Conservation (phyloP, 1,284 basidiomycete species). For the Moniliella sp. region DNA sequence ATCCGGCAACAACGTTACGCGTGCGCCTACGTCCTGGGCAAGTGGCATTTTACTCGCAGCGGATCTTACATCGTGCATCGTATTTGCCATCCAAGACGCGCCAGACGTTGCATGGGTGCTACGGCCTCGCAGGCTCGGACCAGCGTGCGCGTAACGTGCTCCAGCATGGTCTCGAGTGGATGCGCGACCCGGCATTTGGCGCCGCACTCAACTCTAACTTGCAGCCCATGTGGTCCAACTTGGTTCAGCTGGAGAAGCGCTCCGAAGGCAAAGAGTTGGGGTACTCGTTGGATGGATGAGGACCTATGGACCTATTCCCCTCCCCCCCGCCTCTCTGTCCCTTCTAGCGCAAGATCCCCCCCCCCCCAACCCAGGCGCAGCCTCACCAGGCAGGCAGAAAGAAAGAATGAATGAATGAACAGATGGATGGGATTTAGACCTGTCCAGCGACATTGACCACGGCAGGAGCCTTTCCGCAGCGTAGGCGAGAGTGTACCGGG, state of each 20-base stretch:
- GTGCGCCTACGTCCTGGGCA: slow-evolving; percentile 45
- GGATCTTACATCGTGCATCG: slow-evolving; percentile 53
- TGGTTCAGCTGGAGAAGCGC: slow-evolving; percentile 43
- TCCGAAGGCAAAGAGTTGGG: slow-evolving; percentile 34
- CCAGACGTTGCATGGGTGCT: slow-evolving; percentile 52
- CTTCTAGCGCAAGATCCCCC: too few species aligned
- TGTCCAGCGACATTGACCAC: too few species aligned
- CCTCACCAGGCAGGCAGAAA: too few species aligned
- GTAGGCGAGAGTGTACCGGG: too few species aligned
- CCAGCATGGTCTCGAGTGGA: slow-evolving; percentile 53
- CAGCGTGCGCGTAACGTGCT: slow-evolving; percentile 51
- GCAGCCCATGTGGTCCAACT: slow-evolving; percentile 44
- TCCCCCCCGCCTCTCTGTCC: too few species aligned
- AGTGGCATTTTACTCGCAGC: slow-evolving; percentile 59
- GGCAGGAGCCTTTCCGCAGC: too few species aligned
- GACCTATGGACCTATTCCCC: too few species aligned
- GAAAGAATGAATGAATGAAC: too few species aligned
- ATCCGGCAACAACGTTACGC: slow-evolving; percentile 43
- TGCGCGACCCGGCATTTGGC: slow-evolving; percentile 44
- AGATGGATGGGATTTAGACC: too few species aligned
- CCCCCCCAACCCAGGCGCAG: too few species aligned
- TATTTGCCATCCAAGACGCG: slow-evolving; percentile 44
- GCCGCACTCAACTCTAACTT: slow-evolving; percentile 39
- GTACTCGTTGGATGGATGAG: slow-evolving; percentile 9
- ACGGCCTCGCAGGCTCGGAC: slow-evolving; percentile 40